Percentiles rank a stretch among this genome's conserved stretches.
These are phyloP conservation scores for Psilocybe mexicana DNA, from an alignment of 1,284 basidiomycete genomes.

Conservation along the genomic window DNA sequence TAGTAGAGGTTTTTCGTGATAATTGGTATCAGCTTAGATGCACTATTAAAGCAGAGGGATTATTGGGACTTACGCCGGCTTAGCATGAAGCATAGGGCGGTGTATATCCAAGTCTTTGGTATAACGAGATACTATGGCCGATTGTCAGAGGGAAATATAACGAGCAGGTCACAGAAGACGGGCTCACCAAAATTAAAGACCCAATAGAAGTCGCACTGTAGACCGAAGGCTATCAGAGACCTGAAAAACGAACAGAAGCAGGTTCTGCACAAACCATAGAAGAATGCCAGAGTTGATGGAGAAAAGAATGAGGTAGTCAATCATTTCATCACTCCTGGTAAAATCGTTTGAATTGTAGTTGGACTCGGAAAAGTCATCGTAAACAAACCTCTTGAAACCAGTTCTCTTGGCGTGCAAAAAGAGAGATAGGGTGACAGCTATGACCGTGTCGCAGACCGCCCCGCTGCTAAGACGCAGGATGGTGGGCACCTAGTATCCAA, in stretches of 20 bases:
- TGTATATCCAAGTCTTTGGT: conserved; percentile 32
- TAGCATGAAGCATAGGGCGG: conserved; percentile 33
- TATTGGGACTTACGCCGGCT: conserved; percentile 28
- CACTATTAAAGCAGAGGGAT: neutral
- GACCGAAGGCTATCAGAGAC: neutral
- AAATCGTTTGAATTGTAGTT: neutral
- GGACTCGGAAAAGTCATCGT: neutral
- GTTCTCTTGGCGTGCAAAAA: conserved; percentile 33
- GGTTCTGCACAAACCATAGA: conserved; percentile 24
- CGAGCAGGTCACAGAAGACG: neutral
- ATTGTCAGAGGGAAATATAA: too few species aligned
- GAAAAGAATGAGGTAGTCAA: conserved; percentile 33
- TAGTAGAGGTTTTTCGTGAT: conserved; percentile 2
- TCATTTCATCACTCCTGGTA: conserved; percentile 33
- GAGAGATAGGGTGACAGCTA: conserved; percentile 31
- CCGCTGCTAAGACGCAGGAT: conserved; percentile 31
- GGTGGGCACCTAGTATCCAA: conserved; percentile 24
- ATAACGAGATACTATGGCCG: conserved; percentile 26
- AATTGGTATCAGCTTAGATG: neutral
- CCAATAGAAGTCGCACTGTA: conserved; percentile 30
- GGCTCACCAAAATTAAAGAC: conserved; percentile 29
- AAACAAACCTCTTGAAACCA: conserved; percentile 29
- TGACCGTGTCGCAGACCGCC: conserved; percentile 33
- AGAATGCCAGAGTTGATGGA: conserved; percentile 33
- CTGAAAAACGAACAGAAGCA: neutral